Evolutionary conservation across 768 basidiomycete species (phyloP), one percentile per base, ranked within the genome.

Genomic region (Russula foetens): DNA sequence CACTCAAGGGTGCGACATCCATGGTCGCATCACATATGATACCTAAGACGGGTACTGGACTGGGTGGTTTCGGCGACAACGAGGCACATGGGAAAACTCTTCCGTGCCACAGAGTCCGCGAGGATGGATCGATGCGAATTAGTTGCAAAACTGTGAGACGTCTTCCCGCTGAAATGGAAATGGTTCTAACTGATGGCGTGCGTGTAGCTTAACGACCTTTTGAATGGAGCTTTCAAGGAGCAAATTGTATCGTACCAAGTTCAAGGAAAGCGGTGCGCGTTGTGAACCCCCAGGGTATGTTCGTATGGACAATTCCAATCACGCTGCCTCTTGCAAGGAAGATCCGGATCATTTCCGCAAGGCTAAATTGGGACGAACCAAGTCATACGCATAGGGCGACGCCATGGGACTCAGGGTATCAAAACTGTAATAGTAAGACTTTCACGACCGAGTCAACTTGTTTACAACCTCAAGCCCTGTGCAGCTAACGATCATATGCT

Each of bases 61-160:
- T 92, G 53, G 86, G 89, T 53, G 88, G 93, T 0, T 97, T 95
- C 72, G 90, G 95, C 17, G 92, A 93, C 67, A 93, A 93, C 68
- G 97, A 99, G 71, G 84, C 89, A 41, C 79, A 85, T 62, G 96
- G 96, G 41, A 99, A 98, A 75, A 83, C 95, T 66, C 72, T 99
- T 62, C 95, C 95, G 33, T 99, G 97, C 73, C 88, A 92, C 70
- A 84, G 88, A 53, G 95, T 97, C 50, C 85, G 86, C 47, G 95
- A 98, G 69, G 97, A 99, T 69, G 96, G 97, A 3, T 71, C 98
- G 53, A 96, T 98, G 85, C 83, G 97, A 66, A 90, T 99, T 62
- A 86, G 79, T 41, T 73, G 80, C 31, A 72, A 83, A 64, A 98
- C 94, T 63, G 93, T 97, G 68, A 70, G 54, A 21, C 6, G 84